These are phyloP conservation scores for Paraphaeosphaeria minitans DNA, from an alignment of 2,329 filamentous ascomycete genomes.

Conservation along the genomic window DNA sequence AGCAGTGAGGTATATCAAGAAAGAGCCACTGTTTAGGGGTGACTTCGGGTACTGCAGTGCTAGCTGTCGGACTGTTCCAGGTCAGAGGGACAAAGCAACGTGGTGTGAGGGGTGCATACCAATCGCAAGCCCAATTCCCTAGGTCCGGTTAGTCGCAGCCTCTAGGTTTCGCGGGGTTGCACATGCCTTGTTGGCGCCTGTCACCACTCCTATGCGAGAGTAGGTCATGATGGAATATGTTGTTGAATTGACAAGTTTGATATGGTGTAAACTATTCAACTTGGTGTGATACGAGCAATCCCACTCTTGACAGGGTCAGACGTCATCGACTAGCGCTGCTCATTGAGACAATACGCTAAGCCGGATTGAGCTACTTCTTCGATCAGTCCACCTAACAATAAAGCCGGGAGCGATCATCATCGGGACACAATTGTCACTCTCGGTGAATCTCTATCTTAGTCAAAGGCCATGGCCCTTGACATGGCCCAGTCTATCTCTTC, in stretches of 20 bases:
- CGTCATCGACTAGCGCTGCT: not conserved
- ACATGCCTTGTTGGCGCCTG: conserved; percentile 59
- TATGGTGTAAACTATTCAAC: not conserved
- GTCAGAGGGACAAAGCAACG: conserved; percentile 2
- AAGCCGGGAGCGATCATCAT: no score
- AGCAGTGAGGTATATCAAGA: conserved; percentile 61
- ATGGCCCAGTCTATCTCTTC: conserved; percentile 17
- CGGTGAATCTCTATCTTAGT: not conserved
- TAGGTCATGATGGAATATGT: conserved; percentile 30
- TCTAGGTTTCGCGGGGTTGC: not conserved
- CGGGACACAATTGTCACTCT: no score
- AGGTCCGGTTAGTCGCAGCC: conserved; percentile 13
- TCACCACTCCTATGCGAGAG: conserved; percentile 56
- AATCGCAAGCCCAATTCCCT: conserved; percentile 56
- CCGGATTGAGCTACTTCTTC: not conserved
- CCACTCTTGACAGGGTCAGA: not conserved
- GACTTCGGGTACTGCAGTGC: conserved; percentile 60
- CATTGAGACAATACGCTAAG: not conserved
- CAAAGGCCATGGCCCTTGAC: not conserved
- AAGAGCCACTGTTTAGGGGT: conserved; percentile 51
- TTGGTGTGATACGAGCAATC: not conserved
- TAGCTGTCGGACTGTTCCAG: conserved; percentile 54
- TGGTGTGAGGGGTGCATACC: conserved; percentile 31
- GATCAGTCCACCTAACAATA: no score
- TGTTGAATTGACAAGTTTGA: not conserved